Base-by-base conservation (phyloP, 2,329 filamentous ascomycete species). In the Fusarium sp. region DNA sequence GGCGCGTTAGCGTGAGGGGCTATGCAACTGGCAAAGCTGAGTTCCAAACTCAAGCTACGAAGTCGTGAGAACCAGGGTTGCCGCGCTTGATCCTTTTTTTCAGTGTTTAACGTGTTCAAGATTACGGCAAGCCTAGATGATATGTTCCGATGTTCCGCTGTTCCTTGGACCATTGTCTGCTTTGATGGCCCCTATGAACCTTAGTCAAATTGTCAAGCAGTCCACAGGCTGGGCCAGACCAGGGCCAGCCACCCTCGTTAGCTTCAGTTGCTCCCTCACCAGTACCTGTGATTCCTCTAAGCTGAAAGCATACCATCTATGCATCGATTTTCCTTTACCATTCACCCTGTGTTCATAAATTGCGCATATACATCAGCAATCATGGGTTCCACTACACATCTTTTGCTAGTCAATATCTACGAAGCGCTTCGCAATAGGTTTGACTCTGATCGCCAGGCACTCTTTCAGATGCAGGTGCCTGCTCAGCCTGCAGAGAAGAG, bases 381-480 rank as follows among this genome's bases (percentile, higher is more conserved):
- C 44, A 30, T 46, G 44, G 18, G 13, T 5, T 46, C 12, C 26
- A 12, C 3, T 12, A 5, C 17, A n/a, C 7, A 46, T 6, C 8
- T 9, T 17, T 14, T 32, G 11, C n/a, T 48, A 20, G 8, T 7
- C 11, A n/a, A n/a, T 15, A 12, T 37, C 12, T 12, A 37, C 1
- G 17, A 37, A 2, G 12, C 12, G 1, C 8, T 50, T 15, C 48
- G 32, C 1, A 1, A 12, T 2, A 52, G 3, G 20, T 37, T 52
- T 17, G 20, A 38, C 26, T 0, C 17, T 1, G 17, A 1, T 15
- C 17, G 26, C 0, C 8, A 14, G 32, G 14, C 48, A n/a, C 20
- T 50, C 17, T 37, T 50, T 20, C 48, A 37, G 6, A 50, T 50
- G 0, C 32, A 50, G 1, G 20, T 50, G 10, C 48, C 48, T 7